Evolutionary conservation across 345 rosid species (phyloP).

Genomic region (Pseudoturritis turrita): DNA sequence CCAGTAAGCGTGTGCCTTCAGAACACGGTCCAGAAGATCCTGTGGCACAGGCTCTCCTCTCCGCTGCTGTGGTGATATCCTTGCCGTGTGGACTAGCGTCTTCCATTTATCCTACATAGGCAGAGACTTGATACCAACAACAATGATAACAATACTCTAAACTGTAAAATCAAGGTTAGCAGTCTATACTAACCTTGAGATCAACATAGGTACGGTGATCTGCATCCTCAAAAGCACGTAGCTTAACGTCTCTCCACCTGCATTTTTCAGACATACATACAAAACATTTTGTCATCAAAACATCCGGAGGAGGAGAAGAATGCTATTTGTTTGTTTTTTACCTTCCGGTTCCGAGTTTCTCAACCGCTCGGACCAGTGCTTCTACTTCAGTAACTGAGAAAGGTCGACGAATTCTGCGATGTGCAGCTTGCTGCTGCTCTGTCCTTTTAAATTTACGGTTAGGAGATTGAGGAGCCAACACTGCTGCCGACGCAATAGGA

Average conservation of each 20-base stretch:
- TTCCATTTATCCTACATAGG: slow-evolving; percentile 92
- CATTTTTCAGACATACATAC: background rate
- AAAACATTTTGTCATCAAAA: background rate
- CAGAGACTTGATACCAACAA: slow-evolving; percentile 6
- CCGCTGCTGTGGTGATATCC: slow-evolving; percentile 90
- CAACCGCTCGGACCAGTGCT: slow-evolving; percentile 93
- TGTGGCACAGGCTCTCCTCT: slow-evolving; percentile 95
- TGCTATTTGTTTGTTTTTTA: background rate
- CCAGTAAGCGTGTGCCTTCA: slow-evolving; percentile 76
- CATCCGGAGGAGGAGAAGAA: background rate
- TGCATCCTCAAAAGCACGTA: slow-evolving; percentile 76
- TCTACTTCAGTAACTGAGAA: slow-evolving; percentile 97
- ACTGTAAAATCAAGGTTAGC: background rate
- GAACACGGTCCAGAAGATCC: slow-evolving; percentile 81
- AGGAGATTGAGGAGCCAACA: slow-evolving; percentile 42
- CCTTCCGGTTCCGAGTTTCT: slow-evolving; percentile 98
- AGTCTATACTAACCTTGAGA: slow-evolving; percentile 53
- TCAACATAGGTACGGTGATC: slow-evolving; percentile 97
- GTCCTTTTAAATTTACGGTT: slow-evolving; percentile 60
- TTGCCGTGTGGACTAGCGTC: slow-evolving; percentile 90
- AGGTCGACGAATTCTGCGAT: slow-evolving; percentile 97
- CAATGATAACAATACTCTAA: background rate
- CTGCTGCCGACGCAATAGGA: slow-evolving; percentile 46
- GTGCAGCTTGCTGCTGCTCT: slow-evolving; percentile 49
- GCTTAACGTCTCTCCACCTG: slow-evolving; percentile 95